Conservation (phyloP, 306 rosid species). For the Prunus mongolica region DNA sequence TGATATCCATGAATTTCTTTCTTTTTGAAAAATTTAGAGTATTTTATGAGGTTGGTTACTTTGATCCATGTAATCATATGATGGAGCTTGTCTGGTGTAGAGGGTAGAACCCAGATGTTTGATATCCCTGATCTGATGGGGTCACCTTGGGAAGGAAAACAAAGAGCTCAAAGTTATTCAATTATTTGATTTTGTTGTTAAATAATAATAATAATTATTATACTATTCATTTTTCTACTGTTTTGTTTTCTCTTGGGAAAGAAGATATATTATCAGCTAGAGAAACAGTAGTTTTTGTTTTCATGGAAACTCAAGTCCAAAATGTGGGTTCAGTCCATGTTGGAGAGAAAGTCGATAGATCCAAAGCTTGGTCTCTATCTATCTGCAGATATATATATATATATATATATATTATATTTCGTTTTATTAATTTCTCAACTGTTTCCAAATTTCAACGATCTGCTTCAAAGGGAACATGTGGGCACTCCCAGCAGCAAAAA, state of each 20-base stretch:
- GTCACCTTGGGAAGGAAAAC: conserved; percentile 38
- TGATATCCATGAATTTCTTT: background rate
- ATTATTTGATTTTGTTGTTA: background rate
- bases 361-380: conserved; percentile 31
- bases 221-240: background rate
- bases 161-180: conserved; percentile 11
- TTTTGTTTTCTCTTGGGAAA: conserved; percentile 14
- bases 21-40: background rate
- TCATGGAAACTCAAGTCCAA: conserved; percentile 19
- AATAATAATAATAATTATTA: background rate
- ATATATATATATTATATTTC: background rate
- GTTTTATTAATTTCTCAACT: background rate
- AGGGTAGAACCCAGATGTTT: conserved; percentile 26
- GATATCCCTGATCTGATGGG: conserved; percentile 15
- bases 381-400: background rate
- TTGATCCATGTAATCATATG: conserved; percentile 12
- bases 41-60: background rate
- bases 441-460: conserved; percentile 20
- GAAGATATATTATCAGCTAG: background rate
- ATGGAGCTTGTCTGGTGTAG: conserved; percentile 7
- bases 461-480: conserved; percentile 47
- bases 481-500: conserved; percentile 38
- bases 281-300: conserved; percentile 6
- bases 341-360: conserved; percentile 30
- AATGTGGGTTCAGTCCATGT: conserved; percentile 19